Evolutionary conservation across 441 rosid species (phyloP).

Genomic region (Dalechampia spathulata): DNA sequence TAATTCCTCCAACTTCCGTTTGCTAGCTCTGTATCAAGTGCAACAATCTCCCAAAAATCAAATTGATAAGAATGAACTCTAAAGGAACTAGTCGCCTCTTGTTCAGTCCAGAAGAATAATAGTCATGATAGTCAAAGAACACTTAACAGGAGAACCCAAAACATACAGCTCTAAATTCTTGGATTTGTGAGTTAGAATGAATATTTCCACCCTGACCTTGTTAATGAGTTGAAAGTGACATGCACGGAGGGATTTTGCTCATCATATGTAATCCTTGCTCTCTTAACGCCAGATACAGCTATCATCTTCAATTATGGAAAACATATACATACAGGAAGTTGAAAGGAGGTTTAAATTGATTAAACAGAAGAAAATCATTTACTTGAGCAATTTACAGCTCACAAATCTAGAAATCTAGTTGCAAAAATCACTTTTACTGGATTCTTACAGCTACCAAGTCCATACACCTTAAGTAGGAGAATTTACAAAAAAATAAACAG

Average conservation of each 20-base stretch:
- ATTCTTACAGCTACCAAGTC: constrained; percentile 2
- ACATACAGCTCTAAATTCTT: constrained; percentile 13
- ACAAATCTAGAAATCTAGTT: constrained; percentile 1
- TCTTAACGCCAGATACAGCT: constrained; percentile 58
- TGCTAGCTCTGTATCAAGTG: constrained; percentile 61
- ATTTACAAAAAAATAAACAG: background rate
- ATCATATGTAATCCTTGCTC: constrained; percentile 44
- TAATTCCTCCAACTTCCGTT: constrained; percentile 68
- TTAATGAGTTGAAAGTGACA: constrained; percentile 56
- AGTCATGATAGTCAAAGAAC: background rate
- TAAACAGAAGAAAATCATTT: background rate
- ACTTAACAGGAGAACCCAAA: constrained; percentile 9
- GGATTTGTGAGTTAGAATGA: constrained; percentile 11
- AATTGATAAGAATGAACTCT: constrained; percentile 14
- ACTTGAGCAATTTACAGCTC: constrained; percentile 1
- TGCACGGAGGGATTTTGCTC: constrained; percentile 63
- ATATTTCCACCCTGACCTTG: constrained; percentile 66
- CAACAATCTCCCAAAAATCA: constrained; percentile 5
- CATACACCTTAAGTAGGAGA: constrained; percentile 1
- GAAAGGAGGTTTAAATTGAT: constrained; percentile 2
- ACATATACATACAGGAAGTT: constrained; percentile 19
- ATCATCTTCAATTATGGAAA: constrained; percentile 47
- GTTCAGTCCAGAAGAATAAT: constrained; percentile 9
- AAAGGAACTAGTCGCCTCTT: background rate
- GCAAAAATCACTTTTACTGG: constrained; percentile 7